These are phyloP conservation scores for Phytopythium aichiense DNA, from an alignment of 352 stramenopile species.

Conservation along the genomic window DNA sequence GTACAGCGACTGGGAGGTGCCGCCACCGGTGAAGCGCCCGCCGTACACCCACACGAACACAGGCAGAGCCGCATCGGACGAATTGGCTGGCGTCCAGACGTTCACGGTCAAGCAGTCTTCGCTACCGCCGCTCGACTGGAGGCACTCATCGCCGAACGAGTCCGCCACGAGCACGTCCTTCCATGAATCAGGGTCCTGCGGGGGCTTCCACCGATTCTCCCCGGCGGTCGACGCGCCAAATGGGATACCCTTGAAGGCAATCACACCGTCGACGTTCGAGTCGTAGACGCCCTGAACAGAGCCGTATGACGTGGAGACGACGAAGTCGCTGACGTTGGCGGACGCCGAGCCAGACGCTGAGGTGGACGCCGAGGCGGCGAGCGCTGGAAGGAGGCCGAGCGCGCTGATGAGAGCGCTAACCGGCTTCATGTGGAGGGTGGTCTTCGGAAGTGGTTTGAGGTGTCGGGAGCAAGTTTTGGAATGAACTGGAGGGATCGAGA, in stretches of 20 bases:
- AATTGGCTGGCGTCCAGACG: constrained; percentile 8
- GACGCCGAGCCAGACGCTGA: neutral
- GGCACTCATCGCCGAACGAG: constrained; percentile 5
- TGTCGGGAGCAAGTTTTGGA: neutral
- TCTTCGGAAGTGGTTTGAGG: neutral
- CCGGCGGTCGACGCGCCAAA: constrained; percentile 7
- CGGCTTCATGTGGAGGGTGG: neutral
- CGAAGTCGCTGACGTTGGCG: constrained; percentile 3
- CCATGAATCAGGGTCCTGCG: neutral
- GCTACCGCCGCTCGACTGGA: neutral
- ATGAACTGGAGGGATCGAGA: neutral
- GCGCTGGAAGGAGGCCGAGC: neutral
- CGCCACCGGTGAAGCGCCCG: constrained; percentile 8
- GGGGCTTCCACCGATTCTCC: constrained; percentile 5
- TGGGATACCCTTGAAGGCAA: constrained; percentile 6
- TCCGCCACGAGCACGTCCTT: neutral
- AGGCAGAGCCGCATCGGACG: constrained; percentile 3
- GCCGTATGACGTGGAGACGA: constrained; percentile 3
- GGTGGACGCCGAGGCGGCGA: neutral
- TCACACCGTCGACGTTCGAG: constrained; percentile 7
- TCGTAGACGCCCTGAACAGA: constrained; percentile 8
- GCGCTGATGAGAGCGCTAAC: neutral
- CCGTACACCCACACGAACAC: constrained; percentile 15
- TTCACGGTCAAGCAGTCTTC: constrained; percentile 11
- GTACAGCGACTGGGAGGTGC: constrained; percentile 4